Evolutionary conservation across 192 early-diverging fungal species (phyloP).

Genomic region (Linnemannia zychae): DNA sequence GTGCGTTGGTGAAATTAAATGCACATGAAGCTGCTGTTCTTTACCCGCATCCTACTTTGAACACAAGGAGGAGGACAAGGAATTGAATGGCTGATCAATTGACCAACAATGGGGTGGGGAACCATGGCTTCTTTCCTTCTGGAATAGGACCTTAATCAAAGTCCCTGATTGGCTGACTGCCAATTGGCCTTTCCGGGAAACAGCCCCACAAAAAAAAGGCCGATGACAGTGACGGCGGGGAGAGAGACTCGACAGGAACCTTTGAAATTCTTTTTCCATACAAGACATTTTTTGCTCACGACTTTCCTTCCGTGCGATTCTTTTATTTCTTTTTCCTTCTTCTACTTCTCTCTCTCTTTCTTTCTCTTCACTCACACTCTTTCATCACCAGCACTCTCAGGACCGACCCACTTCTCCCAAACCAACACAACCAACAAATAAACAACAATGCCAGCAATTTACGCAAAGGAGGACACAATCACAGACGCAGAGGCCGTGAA

Average conservation of each 20-base stretch:
- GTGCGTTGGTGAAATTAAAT: too few species aligned
- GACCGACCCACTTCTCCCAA: not conserved
- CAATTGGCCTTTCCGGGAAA: not conserved
- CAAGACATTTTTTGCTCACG: not conserved
- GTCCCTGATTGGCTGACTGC: not conserved
- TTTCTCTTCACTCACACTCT: not conserved
- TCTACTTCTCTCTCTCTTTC: not conserved
- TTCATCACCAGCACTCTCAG: too few species aligned
- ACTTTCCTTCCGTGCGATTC: not conserved
- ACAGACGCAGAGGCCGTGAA: conserved; percentile 28
- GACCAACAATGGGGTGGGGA: not conserved
- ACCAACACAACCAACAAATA: not conserved
- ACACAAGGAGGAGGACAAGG: too few species aligned
- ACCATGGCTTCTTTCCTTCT: not conserved
- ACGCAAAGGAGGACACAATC: conserved; percentile 34
- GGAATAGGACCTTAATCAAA: not conserved
- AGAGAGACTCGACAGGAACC: too few species aligned
- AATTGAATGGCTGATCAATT: too few species aligned
- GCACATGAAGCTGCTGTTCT: too few species aligned
- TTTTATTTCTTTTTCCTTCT: not conserved
- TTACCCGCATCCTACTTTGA: too few species aligned
- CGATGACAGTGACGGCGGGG: not conserved
- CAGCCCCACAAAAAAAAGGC: not conserved
- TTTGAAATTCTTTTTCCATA: not conserved
- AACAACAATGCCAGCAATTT: conserved; percentile 6